These are phyloP conservation scores for Dactylella cylindrospora DNA, from an alignment of 2,329 filamentous ascomycete genomes.

Conservation along the genomic window DNA sequence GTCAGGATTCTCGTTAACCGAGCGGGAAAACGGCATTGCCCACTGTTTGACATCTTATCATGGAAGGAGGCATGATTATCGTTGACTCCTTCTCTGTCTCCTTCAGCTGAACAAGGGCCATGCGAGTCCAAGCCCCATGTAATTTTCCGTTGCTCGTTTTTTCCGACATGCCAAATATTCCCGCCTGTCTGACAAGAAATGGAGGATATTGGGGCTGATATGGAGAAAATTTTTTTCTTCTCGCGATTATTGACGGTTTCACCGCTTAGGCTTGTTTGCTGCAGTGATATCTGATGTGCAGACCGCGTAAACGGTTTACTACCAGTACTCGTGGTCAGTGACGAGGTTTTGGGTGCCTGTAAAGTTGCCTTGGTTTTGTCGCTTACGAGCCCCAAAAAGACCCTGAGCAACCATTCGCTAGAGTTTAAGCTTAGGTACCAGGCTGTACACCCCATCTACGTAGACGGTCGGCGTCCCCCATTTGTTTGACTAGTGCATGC, in stretches of 20 bases:
- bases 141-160: too few species aligned
- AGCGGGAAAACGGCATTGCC: constrained; percentile 33
- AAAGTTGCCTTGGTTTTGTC: constrained; percentile 23
- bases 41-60: constrained; percentile 10
- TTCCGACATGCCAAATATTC: constrained; percentile 7
- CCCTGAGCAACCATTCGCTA: constrained; percentile 3
- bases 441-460: neutral
- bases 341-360: constrained; percentile 22
- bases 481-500: too few species aligned
- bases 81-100: constrained; percentile 19
- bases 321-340: neutral
- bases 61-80: constrained; percentile 18
- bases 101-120: constrained; percentile 41
- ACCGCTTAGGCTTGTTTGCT: neutral
- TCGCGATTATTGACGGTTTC: neutral
- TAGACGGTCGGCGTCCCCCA: too few species aligned
- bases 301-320: constrained; percentile 22
- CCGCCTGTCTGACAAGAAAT: constrained; percentile 6
- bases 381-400: constrained; percentile 22
- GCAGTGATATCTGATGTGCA: neutral
- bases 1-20: constrained; percentile 23
- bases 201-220: constrained; percentile 1
- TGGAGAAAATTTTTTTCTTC: neutral
- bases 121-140: too few species aligned
- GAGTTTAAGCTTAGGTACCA: neutral